Base-by-base conservation (phyloP, 2,329 filamentous ascomycete species). In the Aspergillus terreus region DNA sequence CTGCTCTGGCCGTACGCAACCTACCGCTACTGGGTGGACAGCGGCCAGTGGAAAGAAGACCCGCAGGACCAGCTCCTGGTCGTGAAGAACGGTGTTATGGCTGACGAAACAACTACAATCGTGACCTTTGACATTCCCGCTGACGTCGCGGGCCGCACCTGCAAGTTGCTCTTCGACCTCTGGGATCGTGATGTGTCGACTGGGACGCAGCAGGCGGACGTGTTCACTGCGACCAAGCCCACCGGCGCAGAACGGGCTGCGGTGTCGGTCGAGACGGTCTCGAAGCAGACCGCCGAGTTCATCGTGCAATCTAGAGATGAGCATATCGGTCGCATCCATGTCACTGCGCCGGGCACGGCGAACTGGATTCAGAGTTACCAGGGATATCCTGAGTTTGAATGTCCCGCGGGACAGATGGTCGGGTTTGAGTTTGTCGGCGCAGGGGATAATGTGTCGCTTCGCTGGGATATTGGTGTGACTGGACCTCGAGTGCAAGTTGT, bases 351-450 rank as follows among this genome's bases (percentile, higher is more conserved):
- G 1, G 59, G 62, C 1, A 43, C 41, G 11, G 60, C 60, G 10
- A 53, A 54, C 10, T 64, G 62, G 62, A 46, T 60, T 27, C 17
- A 49, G 41, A 47, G 55, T 1, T 62, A 55, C 32, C 41, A 55
- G 9, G 57, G 58, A 1, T 56, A 56, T 45, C 62, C 62, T 4
- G 49, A 55, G 42, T 64, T 64, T 53, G 46, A 51, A 6, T 63
- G 61, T 42, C 61, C 58, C 17, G 58, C 52, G 6, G 55, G 53
- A 2, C n/a, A 57, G 50, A 30, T 60, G 38, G 47, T 62, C 33
- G 62, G 56, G 12, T 54, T 60, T 46, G 62, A 64, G 50, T 62
- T 60, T 57, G 62, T 64, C 15, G 62, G 62, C 2, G 62, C 55
- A 4, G 54, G 53, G 15, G 62, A 64, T 49, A 41, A 17, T n/a